Percentiles rank a stretch among this genome's conserved stretches.
These are phyloP conservation scores for Persicaria maculosa DNA, from an alignment of 148 eudicot genomes.

Conservation along the genomic window DNA sequence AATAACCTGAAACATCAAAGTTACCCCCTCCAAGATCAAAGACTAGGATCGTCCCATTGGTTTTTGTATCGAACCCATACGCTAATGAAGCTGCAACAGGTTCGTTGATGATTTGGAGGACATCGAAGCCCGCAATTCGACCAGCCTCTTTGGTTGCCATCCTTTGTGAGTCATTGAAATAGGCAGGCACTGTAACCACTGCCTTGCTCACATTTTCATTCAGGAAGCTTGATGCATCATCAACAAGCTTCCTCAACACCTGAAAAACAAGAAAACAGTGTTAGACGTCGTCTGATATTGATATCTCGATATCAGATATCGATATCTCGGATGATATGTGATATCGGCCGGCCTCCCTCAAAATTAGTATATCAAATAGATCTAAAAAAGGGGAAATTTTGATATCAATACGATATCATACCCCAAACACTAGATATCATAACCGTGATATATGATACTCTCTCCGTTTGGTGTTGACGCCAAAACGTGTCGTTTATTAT, in stretches of 20 bases:
- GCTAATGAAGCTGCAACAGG: constrained; percentile 75
- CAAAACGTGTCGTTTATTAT: too few relatives aligned
- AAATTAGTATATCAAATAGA: too few relatives aligned
- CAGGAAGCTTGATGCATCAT: constrained; percentile 68
- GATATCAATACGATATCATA: too few relatives aligned
- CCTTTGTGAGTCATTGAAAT: constrained; percentile 74
- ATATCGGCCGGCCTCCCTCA: too few relatives aligned
- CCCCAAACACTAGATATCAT: too few relatives aligned
- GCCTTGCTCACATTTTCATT: constrained; percentile 66
- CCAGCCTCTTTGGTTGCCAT: constrained; percentile 72
- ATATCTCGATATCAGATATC: too few relatives aligned
- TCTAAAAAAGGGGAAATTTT: too few relatives aligned
- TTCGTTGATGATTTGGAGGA: constrained; percentile 64
- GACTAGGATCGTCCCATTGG: constrained; percentile 58
- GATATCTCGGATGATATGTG: too few relatives aligned
- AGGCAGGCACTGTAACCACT: constrained; percentile 68
- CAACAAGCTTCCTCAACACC: constrained; percentile 74
- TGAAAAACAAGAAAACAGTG: constrained; percentile 2
- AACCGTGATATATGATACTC: too few relatives aligned
- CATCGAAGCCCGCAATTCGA: constrained; percentile 65
- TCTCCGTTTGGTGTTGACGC: too few relatives aligned
- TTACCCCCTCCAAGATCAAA: constrained; percentile 82
- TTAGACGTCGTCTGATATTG: too few relatives aligned
- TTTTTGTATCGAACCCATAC: constrained; percentile 68
- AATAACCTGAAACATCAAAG: constrained; percentile 68